Evolutionary conservation across 176 grass and related monocot genomes (phyloP).

Genomic region (Rhynchospora tenuis): DNA sequence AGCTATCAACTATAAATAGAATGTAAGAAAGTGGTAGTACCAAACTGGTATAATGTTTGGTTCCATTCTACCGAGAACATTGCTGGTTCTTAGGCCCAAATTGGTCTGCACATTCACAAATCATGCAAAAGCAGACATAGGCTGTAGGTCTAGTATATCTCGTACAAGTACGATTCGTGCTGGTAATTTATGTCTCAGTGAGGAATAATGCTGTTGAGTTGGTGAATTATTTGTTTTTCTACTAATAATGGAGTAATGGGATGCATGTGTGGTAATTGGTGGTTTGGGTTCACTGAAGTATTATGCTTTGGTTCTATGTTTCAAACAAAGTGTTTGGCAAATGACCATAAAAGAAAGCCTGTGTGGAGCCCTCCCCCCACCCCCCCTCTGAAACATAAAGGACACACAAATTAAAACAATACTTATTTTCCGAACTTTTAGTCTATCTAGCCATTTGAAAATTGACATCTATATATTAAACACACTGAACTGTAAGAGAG

Average conservation of each 20-base stretch:
- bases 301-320: background rate
- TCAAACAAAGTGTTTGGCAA: background rate
- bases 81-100: background rate
- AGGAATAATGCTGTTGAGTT: background rate
- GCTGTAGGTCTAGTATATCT: background rate
- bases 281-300: background rate
- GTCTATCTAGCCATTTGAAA: background rate
- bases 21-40: background rate
- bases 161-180: background rate
- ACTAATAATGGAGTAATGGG: no score
- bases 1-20: background rate
- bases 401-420: background rate
- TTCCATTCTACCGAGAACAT: background rate
- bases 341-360: background rate
- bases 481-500: background rate
- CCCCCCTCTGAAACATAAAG: background rate
- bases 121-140: background rate
- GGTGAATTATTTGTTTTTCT: no score
- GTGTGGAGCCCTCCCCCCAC: background rate
- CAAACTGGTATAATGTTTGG: background rate
- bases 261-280: background rate
- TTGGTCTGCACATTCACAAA: background rate
- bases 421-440: background rate
- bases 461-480: no score
- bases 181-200: background rate